Conservation (phyloP, 139 green algal genomes). For the Zygnema circumcarinatum region DNA sequence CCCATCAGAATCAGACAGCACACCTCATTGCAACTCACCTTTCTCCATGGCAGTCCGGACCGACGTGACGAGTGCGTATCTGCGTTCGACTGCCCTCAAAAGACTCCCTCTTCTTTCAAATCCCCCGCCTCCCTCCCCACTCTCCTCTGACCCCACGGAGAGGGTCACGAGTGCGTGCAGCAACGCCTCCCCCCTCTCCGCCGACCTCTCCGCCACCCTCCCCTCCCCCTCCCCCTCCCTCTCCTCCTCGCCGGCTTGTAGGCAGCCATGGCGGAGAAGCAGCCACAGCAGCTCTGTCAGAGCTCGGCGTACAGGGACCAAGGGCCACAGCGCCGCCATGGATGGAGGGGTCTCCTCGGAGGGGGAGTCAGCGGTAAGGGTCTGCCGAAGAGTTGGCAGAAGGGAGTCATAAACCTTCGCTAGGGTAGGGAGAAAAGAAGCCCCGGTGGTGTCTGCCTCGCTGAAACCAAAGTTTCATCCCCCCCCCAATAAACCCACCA, state of each 20-base stretch:
- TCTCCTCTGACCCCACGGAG: background rate
- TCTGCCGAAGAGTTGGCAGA: no score
- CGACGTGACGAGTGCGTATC: background rate
- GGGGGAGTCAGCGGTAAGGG: no score
- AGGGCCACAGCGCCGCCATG: background rate
- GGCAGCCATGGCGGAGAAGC: background rate
- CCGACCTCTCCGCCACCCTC: background rate
- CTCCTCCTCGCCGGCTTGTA: background rate
- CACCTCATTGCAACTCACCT: no score
- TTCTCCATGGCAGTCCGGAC: background rate
- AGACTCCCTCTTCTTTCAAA: background rate
- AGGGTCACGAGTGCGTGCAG: background rate
- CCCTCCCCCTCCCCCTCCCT: background rate
- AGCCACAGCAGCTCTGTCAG: background rate
- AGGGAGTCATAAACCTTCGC: background rate
- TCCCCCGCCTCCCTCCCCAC: background rate
- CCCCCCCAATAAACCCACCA: no score
- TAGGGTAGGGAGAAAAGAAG: background rate
- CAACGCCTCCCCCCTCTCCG: background rate
- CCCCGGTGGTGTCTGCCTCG: no score
- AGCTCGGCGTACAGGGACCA: background rate
- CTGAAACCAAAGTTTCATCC: no score
- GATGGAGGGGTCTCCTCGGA: background rate
- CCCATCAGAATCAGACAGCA: no score
- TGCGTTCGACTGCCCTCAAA: background rate